Evolutionary conservation across 805 yeast genomes (phyloP).

Genomic region (Nakazawaea peltata): DNA sequence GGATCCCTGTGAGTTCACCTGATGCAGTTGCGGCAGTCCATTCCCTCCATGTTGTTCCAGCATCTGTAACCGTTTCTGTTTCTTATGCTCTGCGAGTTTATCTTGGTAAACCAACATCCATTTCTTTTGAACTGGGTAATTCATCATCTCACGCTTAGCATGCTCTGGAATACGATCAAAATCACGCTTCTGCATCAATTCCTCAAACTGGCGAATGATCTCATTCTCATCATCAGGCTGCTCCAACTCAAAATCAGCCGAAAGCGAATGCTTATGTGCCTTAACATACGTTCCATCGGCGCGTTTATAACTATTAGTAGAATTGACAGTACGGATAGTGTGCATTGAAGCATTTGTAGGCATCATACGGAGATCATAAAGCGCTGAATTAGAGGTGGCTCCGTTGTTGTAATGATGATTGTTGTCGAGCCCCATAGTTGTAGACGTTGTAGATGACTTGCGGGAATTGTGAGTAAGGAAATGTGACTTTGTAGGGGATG

Average conservation of each 20-base stretch:
- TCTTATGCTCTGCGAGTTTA: conserved; percentile 65
- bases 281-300: conserved; percentile 16
- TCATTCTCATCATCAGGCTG: conserved; percentile 60
- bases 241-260: conserved; percentile 41
- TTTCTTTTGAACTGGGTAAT: conserved; percentile 69
- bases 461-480: conserved; percentile 1
- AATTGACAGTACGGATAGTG: conserved; percentile 13
- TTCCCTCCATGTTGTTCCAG: no score
- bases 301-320: conserved; percentile 7
- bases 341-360: conserved; percentile 14
- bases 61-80: conserved; percentile 21
- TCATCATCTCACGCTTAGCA: conserved; percentile 71
- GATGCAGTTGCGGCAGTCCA: no score
- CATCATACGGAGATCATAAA: conserved; percentile 8
- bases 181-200: conserved; percentile 78
- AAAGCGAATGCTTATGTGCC: conserved; percentile 26
- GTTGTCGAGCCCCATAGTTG: conserved; percentile 3
- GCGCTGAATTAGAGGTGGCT: conserved; percentile 1
- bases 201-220: conserved; percentile 67
- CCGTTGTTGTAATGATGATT: conserved; percentile 8
- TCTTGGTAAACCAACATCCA: conserved; percentile 92
- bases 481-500: conserved; percentile 7
- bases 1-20: conserved; percentile 4
- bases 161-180: conserved; percentile 53
- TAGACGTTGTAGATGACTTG: conserved; percentile 1